These are phyloP conservation scores for Herpetomonas muscarum DNA, from an alignment of 208 protist genomes.

Conservation along the genomic window DNA sequence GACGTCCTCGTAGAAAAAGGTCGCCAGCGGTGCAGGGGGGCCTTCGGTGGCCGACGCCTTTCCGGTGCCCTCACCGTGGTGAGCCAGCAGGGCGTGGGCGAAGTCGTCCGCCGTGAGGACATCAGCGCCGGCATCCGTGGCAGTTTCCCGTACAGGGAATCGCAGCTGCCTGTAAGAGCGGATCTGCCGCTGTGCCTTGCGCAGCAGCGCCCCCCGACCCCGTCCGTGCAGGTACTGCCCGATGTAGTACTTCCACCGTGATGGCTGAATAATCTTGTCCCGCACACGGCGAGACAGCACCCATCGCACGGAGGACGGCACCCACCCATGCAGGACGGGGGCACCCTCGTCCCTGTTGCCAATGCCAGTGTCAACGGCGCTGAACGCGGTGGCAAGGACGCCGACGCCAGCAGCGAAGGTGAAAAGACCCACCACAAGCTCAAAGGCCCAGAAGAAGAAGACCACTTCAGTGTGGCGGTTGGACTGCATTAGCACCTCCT, in stretches of 20 bases:
- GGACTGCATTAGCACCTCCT: conserved; percentile 10
- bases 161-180: conserved; percentile 8
- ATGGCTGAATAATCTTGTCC: conserved; percentile 2
- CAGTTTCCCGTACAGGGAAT: conserved; percentile 13
- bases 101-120: conserved; percentile 15
- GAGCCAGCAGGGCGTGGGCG: conserved; percentile 6
- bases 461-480: conserved; percentile 6
- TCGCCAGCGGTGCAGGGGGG: conserved; percentile 3
- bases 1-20: conserved; percentile 11
- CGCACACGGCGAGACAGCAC: not conserved
- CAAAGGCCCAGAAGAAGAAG: conserved; percentile 28
- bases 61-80: too few relatives aligned
- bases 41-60: too few relatives aligned
- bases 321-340: not conserved
- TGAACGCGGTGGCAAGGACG: conserved; percentile 21
- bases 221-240: conserved; percentile 9
- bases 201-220: conserved; percentile 14
- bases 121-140: conserved; percentile 8
- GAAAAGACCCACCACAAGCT: conserved; percentile 16
- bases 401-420: conserved; percentile 19
- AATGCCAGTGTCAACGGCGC: too few relatives aligned
- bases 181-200: conserved; percentile 8
- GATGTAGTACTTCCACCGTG: conserved; percentile 5
- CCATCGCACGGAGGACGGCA: not conserved
- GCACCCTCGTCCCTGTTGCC: not conserved